Evolutionary conservation across 148 eudicot genomes (phyloP), one percentile per base, ranked within the genome.

Genomic region (Rhododendron griersonianum): DNA sequence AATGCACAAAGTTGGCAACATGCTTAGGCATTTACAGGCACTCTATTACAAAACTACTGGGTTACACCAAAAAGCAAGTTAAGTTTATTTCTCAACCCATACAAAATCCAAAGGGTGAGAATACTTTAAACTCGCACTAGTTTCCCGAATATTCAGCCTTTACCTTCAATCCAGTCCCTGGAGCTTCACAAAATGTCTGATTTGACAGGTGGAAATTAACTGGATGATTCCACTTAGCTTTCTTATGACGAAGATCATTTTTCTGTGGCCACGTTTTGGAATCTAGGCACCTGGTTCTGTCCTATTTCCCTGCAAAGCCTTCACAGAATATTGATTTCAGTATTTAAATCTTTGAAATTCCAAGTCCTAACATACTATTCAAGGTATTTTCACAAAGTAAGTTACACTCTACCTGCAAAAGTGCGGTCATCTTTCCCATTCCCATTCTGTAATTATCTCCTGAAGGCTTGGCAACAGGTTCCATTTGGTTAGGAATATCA

Each of bases 351-450:
- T 15, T 11, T 51, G 8, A 35, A 85, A 30, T 51, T 41, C 63
- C 15, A 55, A 41, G 80, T 15, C 73, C 21, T 14, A 37, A 71
- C 67, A 71, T 11, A 75, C 79, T 15, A 41, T 16, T 65, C 30
- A 35, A 51, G 23, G 6, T 6, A 39, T 5, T 30, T 47, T 9
- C 77, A 9, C 37, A 86, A 30, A 48, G 82, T 81, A 67, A 44
- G 74, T 25, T 80, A 82, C 67, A 37, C 84, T 88, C 88, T 90
- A 96, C 98, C 94, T 93, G 82, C 85, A 93, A 89, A 82, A 96
- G 91, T 87, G 95, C 98, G 51, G 98, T 94, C 99, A 96, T 95
- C 87, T 93, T 92, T 80, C 99, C 98, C 41, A 90, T 84, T 83
- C 91, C 88, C 30, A n/a, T 8, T 0, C 11, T 8, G 71, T 65